Base-by-base conservation (phyloP, 73 alveolate genomes). In the Paramecium octaurelia region DNA sequence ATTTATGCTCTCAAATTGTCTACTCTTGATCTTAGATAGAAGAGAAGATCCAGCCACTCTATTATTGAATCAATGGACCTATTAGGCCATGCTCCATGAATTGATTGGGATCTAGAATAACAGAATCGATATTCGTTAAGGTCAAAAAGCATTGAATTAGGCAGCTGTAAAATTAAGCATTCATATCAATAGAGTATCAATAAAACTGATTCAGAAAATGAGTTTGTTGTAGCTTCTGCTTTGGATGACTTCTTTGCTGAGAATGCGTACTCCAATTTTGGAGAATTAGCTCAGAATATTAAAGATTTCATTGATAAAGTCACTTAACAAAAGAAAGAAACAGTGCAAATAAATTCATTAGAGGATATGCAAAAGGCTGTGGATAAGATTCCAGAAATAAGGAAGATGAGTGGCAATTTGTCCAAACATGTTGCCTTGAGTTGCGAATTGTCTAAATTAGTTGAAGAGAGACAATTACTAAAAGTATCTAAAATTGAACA, bases 31-130 rank as follows among this genome's bases (percentile, higher is more conserved):
- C 27, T 59, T 97, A 35, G 99, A 98, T 93, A 93, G 99, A 92
- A 97, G 99, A 96, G 99, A 99, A 88, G 99, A 99, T 83, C 99
- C 99, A 3, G 98, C 98, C 16, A 98, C 99, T 18, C 99, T 99
- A 27, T 91, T 99, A 77, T 95, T 99, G 58, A 98, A 99, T 93
- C 98, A 99, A 93, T 99, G 99, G 99, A 99, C 99, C 6, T 99
- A 99, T 94, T 98, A 99, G 95, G 99, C 99, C 5, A 99, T 98
- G 99, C 95, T 98, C 46, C 99, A 99, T 93, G 99, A 99, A 93
- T 93, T 98, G 36, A 58, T 99, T 21, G 99, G 99, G 12, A 95
- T 98, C 59, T 92, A 96, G 83, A 97, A 98, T 92, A 98, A 99
- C 94, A 97, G 98, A 90, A 99, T 99, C 48, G 98, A 97, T 89